These are phyloP conservation scores for Nemania sp. DNA, from an alignment of 2,329 filamentous ascomycete genomes.

Conservation along the genomic window DNA sequence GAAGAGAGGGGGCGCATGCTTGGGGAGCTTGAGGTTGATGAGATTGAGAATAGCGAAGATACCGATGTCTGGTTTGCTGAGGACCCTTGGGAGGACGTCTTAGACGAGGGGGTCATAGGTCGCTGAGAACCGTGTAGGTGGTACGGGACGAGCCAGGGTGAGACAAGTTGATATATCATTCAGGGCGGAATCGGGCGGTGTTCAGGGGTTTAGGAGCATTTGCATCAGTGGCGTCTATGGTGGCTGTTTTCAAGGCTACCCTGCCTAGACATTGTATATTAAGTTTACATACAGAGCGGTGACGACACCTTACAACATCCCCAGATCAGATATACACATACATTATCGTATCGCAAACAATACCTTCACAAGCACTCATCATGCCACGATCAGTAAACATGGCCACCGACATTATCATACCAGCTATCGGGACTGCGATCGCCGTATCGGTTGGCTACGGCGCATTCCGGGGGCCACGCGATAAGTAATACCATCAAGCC, in stretches of 20 bases:
- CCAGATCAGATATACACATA: neutral
- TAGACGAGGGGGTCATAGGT: no score
- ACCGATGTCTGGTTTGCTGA: constrained; percentile 47
- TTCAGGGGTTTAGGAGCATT: neutral
- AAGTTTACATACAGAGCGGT: neutral
- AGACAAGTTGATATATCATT: no score
- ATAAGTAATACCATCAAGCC: no score
- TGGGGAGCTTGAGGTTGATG: constrained; percentile 55
- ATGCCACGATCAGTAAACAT: neutral
- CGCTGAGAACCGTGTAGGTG: neutral
- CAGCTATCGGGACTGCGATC: neutral
- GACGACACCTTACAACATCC: neutral
- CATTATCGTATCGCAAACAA: neutral
- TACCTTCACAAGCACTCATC: neutral
- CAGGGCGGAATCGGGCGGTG: neutral
- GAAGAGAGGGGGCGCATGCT: constrained; percentile 60
- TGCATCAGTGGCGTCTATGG: neutral
- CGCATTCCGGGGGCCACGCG: no score
- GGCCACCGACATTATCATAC: neutral
- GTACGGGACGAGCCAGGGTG: neutral
- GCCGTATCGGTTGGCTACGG: no score
- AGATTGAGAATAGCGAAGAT: constrained; percentile 56
- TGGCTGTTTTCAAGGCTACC: neutral
- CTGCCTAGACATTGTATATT: neutral
- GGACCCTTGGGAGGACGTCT: constrained; percentile 24